Conservation (phyloP, 768 basidiomycete species). For the Suillus subaureus region DNA sequence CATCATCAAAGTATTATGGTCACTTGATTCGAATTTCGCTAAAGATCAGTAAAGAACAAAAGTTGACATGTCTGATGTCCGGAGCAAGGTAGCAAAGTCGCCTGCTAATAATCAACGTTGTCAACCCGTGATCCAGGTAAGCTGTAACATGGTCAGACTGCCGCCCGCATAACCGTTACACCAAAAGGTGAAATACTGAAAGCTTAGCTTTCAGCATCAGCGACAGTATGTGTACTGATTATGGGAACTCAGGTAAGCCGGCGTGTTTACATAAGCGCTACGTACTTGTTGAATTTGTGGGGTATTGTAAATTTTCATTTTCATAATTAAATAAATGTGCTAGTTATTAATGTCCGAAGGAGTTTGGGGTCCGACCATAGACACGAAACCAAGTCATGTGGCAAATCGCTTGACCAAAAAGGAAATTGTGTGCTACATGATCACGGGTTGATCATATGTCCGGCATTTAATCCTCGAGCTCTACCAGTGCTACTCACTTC, state of each 20-base stretch:
- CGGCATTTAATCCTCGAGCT: no score
- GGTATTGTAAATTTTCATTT: neutral
- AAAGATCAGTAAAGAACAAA: no score
- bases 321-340: slow-evolving; percentile 2
- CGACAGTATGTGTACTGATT: no score
- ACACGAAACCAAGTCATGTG: no score
- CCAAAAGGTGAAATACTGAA: no score
- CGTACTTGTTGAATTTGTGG: neutral
- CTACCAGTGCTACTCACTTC: neutral
- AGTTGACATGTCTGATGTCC: neutral
- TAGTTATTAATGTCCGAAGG: neutral
- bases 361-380: neutral
- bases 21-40: neutral
- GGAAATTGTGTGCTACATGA: no score
- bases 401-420: no score
- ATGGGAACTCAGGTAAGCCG: no score
- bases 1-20: neutral
- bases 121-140: neutral
- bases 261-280: no score
- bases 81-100: neutral
- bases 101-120: neutral
- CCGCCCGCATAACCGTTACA: no score
- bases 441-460: neutral
- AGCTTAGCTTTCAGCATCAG: no score
- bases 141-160: no score